Evolutionary conservation across 495 filamentous ascomycete genomes (phyloP), one percentile per base, ranked within the genome.

Genomic region (Gamarada debralockiae): DNA sequence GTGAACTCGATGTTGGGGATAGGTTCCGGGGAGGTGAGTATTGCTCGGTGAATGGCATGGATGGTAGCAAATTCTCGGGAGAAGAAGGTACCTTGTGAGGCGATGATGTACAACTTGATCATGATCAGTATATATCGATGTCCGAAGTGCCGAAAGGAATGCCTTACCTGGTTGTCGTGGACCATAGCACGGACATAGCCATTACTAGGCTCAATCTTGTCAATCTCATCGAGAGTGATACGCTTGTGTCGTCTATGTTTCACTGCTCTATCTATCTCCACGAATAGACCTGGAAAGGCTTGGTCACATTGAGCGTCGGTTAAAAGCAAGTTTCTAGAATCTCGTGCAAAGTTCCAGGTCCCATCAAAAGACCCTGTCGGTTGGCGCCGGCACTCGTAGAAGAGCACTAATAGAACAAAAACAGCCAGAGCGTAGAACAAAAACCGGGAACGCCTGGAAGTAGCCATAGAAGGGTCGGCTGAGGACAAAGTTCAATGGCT

Each of bases 1-100:
- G 77, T 66, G 59, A 87, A 86, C 58, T 86, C 81, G 60, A 83
- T 73, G 50, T 85, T 77, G 4, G 76, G 81, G 22, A 81, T 63
- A 14, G 50, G 50, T 45, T 70, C 61, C 2, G 64, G 73, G 8
- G 73, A 61, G 33, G 74, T 63, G n/a, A 65, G 58, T 25, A 78
- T 60, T 41, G 74, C 67, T 20, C 74, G 70, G 53, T 77, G 57
- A 25, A 58, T 49, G 24, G 56, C 56, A 31, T 53, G 39, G 20
- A 58, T 25, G 8, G 37, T 54, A 10, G 47, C 54, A 3, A 46
- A 29, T 10, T 14, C 56, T 5, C 51, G 56, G 15, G n/a, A 42
- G 14, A 3, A 18, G 17, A 8, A 20, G n/a, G 1, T 12, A 21
- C 2, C 31, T 13, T 44, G 23, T 7, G 14, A 14, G 12, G 37